These are phyloP conservation scores for Berkeleyomyces basicola DNA, from an alignment of 2,329 filamentous ascomycete species.

Conservation along the genomic window DNA sequence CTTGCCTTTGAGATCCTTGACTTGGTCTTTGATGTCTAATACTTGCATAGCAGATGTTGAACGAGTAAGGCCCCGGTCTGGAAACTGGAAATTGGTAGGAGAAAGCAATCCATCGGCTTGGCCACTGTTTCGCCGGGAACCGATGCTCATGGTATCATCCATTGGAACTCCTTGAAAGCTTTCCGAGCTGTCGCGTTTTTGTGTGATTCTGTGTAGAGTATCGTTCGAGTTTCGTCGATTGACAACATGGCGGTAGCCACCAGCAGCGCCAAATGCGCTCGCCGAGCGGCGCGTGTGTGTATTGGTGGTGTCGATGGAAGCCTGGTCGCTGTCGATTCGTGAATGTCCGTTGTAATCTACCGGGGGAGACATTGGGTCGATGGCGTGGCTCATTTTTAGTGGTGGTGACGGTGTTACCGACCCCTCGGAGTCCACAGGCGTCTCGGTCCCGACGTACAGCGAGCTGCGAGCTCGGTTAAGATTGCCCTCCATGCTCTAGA, in stretches of 20 bases:
- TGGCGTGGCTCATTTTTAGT: slow-evolving; percentile 22
- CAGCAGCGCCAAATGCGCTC: slow-evolving; percentile 44
- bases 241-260: slow-evolving; percentile 35
- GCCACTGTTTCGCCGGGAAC: slow-evolving; percentile 14
- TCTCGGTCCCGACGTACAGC: slow-evolving; percentile 31
- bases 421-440: slow-evolving; percentile 25
- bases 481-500: slow-evolving; percentile 84
- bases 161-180: slow-evolving; percentile 33
- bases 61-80: slow-evolving; percentile 38
- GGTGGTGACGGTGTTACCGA: slow-evolving; percentile 36
- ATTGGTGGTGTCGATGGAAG: slow-evolving; percentile 18
- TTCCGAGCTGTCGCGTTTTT: slow-evolving; percentile 21
- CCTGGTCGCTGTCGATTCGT: slow-evolving; percentile 44
- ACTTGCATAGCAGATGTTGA: slow-evolving; percentile 59
- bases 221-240: slow-evolving; percentile 12
- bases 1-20: slow-evolving; percentile 70
- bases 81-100: slow-evolving; percentile 27
- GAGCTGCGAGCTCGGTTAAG: slow-evolving; percentile 61
- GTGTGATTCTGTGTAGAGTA: neutral
- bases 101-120: slow-evolving; percentile 22
- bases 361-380: slow-evolving; percentile 15
- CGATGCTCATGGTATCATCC: slow-evolving; percentile 26
- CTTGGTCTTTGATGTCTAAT: slow-evolving; percentile 61
- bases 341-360: slow-evolving; percentile 28
- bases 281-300: slow-evolving; percentile 36